Evolutionary conservation across 257 asterid species (phyloP).

Genomic region (Ehretia macrophylla): DNA sequence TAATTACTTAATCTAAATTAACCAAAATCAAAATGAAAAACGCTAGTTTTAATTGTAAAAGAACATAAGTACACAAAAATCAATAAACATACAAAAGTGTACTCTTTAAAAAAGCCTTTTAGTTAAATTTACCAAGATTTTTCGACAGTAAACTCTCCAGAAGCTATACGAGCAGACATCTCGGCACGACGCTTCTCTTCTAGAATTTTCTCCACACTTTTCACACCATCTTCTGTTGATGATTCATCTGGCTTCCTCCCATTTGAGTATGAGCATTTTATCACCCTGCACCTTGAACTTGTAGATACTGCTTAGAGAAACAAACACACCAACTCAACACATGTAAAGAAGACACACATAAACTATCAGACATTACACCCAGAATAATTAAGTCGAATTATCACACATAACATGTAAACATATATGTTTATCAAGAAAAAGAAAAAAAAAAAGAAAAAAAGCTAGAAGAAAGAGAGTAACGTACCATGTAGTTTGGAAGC

Average conservation of each 20-base stretch:
- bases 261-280: constrained; percentile 54
- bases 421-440: background rate
- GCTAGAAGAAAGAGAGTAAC: background rate
- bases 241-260: constrained; percentile 30
- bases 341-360: background rate
- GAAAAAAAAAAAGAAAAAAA: too few species aligned
- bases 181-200: constrained; percentile 72
- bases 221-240: constrained; percentile 35
- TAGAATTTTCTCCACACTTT: constrained; percentile 53
- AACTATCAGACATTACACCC: too few species aligned
- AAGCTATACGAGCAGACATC: constrained; percentile 82
- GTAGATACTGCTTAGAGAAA: constrained; percentile 35
- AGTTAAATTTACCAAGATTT: constrained; percentile 43
- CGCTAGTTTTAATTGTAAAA: background rate
- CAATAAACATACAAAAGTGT: too few species aligned
- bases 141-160: constrained; percentile 78
- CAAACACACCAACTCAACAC: background rate
- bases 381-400: too few species aligned
- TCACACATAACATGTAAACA: too few species aligned
- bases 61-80: too few species aligned
- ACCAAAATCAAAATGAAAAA: background rate
- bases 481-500: constrained; percentile 16
- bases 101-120: too few species aligned
- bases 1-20: too few species aligned
- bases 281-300: constrained; percentile 15